Evolutionary conservation across 768 basidiomycete genomes (phyloP), one percentile per base, ranked within the genome.

Genomic region (Boletellus sp.): DNA sequence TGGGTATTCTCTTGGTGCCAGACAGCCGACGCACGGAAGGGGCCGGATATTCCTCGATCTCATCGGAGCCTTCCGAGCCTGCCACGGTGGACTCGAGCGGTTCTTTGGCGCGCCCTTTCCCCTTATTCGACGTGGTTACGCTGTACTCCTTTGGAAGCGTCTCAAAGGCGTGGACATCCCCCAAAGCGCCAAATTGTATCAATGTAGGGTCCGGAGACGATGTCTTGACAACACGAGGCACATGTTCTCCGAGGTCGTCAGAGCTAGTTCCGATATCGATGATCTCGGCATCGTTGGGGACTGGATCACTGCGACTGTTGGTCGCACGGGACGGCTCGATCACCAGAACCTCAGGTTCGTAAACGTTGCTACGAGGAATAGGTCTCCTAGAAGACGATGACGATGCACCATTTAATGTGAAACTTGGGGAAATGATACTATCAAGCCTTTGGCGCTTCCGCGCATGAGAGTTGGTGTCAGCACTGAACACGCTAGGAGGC

Each of bases 391-490:
- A 11, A 44, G 39, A 44, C 5, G 47, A 53, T 12, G 55, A 45
- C 4, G 51, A 41, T 26, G 46, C 31, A 2, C 50, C 40, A 31
- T 51, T 61, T 3, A 22, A 12, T 22, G 16, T 48, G 7, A 17
- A 4, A 8, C 4, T 11, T 5, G 43, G 28, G 5, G 45, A 23
- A 42, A 15, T n/a, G 35, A 5, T 6, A 11, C 3, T 0, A 37
- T 65, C 66, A 16, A 50, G 35, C 43, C 40, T 69, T 38, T 38
- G 55, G 47, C 64, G 67, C 58, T 68, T 68, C 35, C 42, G 39
- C 4, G 42, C 32, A 50, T 38, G 60, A 3, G 9, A 9, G n/a
- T 58, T 48, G 9, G 31, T 4, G 11, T 6, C 7, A 20, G 11
- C 11, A 20, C 16, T 17, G 12, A 11, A 10, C 22, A 3, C 11